Base-by-base conservation (phyloP, 2,329 filamentous ascomycete species). In the Diplocarpon rosae region DNA sequence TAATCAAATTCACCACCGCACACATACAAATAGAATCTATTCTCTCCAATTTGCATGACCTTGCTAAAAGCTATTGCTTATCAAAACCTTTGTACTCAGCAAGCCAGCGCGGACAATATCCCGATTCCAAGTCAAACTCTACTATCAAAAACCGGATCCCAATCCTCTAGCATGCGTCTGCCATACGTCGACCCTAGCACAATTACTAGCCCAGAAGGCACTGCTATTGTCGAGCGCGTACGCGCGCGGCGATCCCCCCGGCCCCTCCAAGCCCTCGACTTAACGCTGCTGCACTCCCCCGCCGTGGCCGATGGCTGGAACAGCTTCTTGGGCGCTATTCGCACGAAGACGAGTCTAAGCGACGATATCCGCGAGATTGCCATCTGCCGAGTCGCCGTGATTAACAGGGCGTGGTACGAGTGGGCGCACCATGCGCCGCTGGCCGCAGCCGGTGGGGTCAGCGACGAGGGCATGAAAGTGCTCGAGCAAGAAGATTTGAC, bases 361-460 rank as follows among this genome's bases (percentile, higher is more conserved):
- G 71, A 69, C 39, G 70, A 75, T 54, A 59, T 87, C 42, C 78
- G 84, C 53, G 86, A 94, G 68, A 69, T 89, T 14, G 81, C 84
- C 52, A 89, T 94, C 55, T 86, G 78, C 57, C 75, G 86, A 39
- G 83, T 93, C 12, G 87, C 87, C 11, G 79, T 83, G 13, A 73
- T 86, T 56, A 94, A 93, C 64, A 65, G 72, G 14, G 87, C 87
- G 1, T 86, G 83, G 78, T 93, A 88, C 63, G 87, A 94, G 63
- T 93, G 85, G 86, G 74, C 68, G 30, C 76, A 85, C 43, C 87
- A 94, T 60, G 80, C 79, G 13, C 85, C 85, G 12, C 72, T 73
- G 4, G 66, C 57, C 11, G 17, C 60, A 41, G 54, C 46, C 7
- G 58, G 56, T 11, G 53, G 55, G 3, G 54, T 56, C 85, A 48